phyloP scores from a whole-genome alignment of 2,329 filamentous ascomycete genomes.

The Cordyceps cateniannulata region DNA sequence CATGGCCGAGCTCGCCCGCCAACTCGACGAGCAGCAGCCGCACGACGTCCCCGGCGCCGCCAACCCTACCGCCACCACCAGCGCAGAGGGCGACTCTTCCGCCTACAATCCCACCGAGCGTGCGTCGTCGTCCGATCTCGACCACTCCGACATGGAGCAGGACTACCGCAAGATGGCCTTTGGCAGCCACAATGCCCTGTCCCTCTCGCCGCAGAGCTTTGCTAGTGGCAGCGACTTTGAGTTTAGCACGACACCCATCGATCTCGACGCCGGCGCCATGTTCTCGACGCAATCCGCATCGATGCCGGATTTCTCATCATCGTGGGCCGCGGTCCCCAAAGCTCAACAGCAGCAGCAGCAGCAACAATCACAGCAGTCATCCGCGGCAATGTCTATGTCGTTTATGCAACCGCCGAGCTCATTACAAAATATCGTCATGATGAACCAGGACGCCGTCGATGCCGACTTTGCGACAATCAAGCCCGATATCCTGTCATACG shows the following conservation, averaged over 20 bases:
- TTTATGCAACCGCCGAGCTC: conserved; percentile 36
- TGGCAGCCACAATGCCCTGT: conserved; percentile 36
- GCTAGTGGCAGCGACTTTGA: conserved; percentile 32
- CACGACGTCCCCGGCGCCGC: conserved; percentile 28
- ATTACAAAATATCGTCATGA: conserved; percentile 38
- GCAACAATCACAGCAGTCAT: background rate
- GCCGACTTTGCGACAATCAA: conserved; percentile 49
- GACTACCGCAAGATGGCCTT: conserved; percentile 47
- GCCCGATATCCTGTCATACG: conserved; percentile 46
- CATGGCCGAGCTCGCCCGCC: conserved; percentile 48
- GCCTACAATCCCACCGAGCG: conserved; percentile 36
- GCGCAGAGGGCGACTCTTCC: conserved; percentile 27
- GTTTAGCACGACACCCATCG: conserved; percentile 26
- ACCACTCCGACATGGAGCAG: conserved; percentile 49
- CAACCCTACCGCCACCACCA: background rate
- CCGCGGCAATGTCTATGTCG: conserved; percentile 25
- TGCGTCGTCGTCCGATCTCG: conserved; percentile 48
- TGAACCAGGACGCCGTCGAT: conserved; percentile 45
- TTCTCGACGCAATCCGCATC: conserved; percentile 31
- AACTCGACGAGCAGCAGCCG: conserved; percentile 44
- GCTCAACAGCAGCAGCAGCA: conserved; percentile 16
- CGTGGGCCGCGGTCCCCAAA: conserved; percentile 26
- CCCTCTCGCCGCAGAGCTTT: conserved; percentile 49
- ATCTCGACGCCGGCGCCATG: conserved; percentile 27
- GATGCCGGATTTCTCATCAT: conserved; percentile 23